phyloP scores from a whole-genome alignment of 2,329 filamentous ascomycete genomes.

The Graphium sp. region DNA sequence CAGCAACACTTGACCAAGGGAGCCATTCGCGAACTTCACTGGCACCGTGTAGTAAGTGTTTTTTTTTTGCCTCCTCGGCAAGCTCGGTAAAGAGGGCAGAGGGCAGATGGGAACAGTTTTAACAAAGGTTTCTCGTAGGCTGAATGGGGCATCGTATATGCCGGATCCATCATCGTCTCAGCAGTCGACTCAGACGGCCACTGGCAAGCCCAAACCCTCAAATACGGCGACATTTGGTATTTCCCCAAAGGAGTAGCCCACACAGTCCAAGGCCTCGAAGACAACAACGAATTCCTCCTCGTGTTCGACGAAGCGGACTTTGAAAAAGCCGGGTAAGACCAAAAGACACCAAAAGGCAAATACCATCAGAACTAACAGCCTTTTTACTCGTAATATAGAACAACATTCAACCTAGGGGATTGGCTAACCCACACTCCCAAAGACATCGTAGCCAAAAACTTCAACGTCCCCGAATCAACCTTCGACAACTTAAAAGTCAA shows the following conservation, averaged over 20 bases:
- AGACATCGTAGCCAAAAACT: slow-evolving; percentile 49
- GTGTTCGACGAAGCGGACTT: slow-evolving; percentile 53
- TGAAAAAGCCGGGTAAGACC: slow-evolving; percentile 37
- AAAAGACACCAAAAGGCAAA: too few relatives aligned
- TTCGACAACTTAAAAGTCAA: slow-evolving; percentile 41
- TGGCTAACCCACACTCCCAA: slow-evolving; percentile 53
- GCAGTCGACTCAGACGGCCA: slow-evolving; percentile 45
- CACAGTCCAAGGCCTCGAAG: slow-evolving; percentile 45
- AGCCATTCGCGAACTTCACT: slow-evolving; percentile 48
- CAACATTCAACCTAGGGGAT: slow-evolving; percentile 55
- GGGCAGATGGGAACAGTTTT: too few relatives aligned
- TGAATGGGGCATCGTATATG: slow-evolving; percentile 49
- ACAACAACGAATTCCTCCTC: slow-evolving; percentile 51
- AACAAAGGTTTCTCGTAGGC: slow-evolving; percentile 30
- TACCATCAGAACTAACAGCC: slow-evolving; percentile 4
- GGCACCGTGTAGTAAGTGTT: slow-evolving; percentile 44
- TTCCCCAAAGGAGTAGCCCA: slow-evolving; percentile 50
- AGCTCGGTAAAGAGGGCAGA: slow-evolving; percentile 1
- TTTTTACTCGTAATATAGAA: slow-evolving; percentile 24
- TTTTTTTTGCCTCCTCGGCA: background rate
- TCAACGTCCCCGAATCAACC: slow-evolving; percentile 40
- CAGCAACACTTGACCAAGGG: slow-evolving; percentile 54
- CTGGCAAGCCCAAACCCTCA: slow-evolving; percentile 35
- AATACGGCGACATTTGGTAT: slow-evolving; percentile 51
- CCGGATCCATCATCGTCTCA: slow-evolving; percentile 37